Evolutionary conservation across 1,284 basidiomycete species (phyloP), one percentile per base, ranked within the genome.

Genomic region (Gymnopus androsaceus): DNA sequence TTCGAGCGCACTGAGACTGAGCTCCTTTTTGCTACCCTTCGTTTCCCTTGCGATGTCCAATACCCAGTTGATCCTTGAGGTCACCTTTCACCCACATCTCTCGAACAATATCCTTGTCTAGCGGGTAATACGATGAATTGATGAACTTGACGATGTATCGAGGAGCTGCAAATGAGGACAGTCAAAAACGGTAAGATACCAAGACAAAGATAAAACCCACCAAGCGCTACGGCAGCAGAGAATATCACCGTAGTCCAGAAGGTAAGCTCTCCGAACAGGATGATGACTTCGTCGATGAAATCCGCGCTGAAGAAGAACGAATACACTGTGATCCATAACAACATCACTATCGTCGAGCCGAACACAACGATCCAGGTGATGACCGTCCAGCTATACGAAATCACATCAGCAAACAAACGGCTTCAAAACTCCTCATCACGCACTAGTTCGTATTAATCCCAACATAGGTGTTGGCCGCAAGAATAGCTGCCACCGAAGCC

Each of bases 81-180:
- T 93, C 84, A 4, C 93, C 93, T 48, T 73, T 71, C 5, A 95
- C 88, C 93, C 93, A 95, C 77, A 85, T 88, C 72, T 97, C 94
- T 19, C 94, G 85, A 9, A 97, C 78, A 58, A 96, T 88, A 64
- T 95, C 91, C 68, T 84, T 86, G 75, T 94, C 92, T 15, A 86
- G 75, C 4, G 92, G 91, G 49, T 69, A 72, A 65, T 92, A 94
- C 0, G 84, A 77, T 2, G 83, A 78, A 15, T 79, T 76, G 51
- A 85, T 66, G 69, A 82, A 92, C 66, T 92, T 92, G 72, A 84
- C 73, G 38, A 92, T 54, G 72, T 88, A 89, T 3, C 88, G 81
- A 6, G 90, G 90, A 8, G 80, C 90, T 92, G 61, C 2, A 68
- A 46, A 69, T 36, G 2, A 30, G 4, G 30, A 17, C 15, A 19